Evolutionary conservation across 257 asterid species (phyloP), one percentile per base, ranked within the genome.

Genomic region (Plectranthus barbatus): DNA sequence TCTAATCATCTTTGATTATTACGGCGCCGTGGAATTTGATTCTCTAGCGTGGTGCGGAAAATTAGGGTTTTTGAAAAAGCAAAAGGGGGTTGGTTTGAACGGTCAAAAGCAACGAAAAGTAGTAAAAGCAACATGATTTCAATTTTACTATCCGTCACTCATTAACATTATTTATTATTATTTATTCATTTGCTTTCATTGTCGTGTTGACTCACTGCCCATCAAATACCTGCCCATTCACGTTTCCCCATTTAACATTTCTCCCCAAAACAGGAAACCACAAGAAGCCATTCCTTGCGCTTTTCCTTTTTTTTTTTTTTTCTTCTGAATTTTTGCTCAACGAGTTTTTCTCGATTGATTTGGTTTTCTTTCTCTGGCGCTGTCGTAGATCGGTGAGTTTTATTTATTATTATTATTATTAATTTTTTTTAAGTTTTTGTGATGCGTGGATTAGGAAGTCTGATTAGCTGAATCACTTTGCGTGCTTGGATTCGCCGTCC

Each of bases 91-190:
- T 23, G 1, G 69, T 72, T 73, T 76, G 80, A 76, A 76, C 73
- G 85, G 85, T 76, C 82, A 80, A 79, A 79, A 76, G 79, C 51
- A 10, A 62, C 29, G 74, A 66, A 67, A 66, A 76, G 62, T 36
- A n/a, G n/a, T n/a, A n/a, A n/a, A n/a, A n/a, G n/a, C n/a, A n/a
- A n/a, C n/a, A n/a, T n/a, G n/a, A n/a, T n/a, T n/a, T n/a, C n/a
- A n/a, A n/a, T n/a, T n/a, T n/a, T n/a, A n/a, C n/a, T n/a, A n/a
- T n/a, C n/a, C n/a, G n/a, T n/a, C n/a, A n/a, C n/a, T n/a, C n/a
- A n/a, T n/a, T n/a, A n/a, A n/a, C n/a, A n/a, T n/a, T n/a, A n/a
- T n/a, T n/a, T n/a, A n/a, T n/a, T n/a, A n/a, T n/a, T n/a, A n/a
- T n/a, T n/a, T n/a, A n/a, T n/a, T n/a, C n/a, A n/a, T n/a, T n/a